phyloP scores from a whole-genome alignment of 257 asterid genomes.

The Fraxinus anomala region DNA sequence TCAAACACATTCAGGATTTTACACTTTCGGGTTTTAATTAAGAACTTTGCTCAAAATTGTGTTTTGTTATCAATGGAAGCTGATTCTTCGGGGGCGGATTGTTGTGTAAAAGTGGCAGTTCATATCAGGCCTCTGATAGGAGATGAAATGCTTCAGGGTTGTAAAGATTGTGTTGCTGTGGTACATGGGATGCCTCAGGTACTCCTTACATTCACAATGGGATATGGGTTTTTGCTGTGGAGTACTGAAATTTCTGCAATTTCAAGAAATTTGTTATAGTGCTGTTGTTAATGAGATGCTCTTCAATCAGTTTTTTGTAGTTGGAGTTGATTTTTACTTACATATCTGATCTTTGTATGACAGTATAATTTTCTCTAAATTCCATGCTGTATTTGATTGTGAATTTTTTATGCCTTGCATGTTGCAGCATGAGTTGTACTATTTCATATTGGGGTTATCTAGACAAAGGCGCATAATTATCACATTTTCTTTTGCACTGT shows the following conservation, averaged over 20 bases:
- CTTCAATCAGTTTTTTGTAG: constrained; percentile 30
- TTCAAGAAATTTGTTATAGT: constrained; percentile 24
- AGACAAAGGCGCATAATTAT: not conserved
- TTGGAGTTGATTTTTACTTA: constrained; percentile 24
- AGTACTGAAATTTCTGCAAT: constrained; percentile 23
- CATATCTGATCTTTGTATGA: constrained; percentile 52
- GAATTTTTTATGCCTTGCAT: constrained; percentile 39
- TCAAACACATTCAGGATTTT: constrained; percentile 31
- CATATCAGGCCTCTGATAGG: constrained; percentile 92
- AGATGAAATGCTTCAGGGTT: constrained; percentile 93
- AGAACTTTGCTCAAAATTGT: not conserved
- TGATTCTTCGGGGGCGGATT: constrained; percentile 68
- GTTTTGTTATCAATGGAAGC: constrained; percentile 54
- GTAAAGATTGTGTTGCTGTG: constrained; percentile 87
- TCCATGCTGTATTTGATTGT: constrained; percentile 12
- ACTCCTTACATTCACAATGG: constrained; percentile 40
- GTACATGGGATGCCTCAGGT: constrained; percentile 94
- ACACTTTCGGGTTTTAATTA: not conserved
- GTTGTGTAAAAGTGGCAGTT: constrained; percentile 97
- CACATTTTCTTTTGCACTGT: constrained; percentile 5
- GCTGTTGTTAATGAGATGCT: constrained; percentile 22
- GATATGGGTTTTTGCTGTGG: constrained; percentile 32
- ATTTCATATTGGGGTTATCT: constrained; percentile 23
- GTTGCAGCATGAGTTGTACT: constrained; percentile 33
- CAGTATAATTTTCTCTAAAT: constrained; percentile 25